Evolutionary conservation across 2,329 filamentous ascomycete genomes (phyloP), one percentile per base, ranked within the genome.

Genomic region (Seiridium unicorne): DNA sequence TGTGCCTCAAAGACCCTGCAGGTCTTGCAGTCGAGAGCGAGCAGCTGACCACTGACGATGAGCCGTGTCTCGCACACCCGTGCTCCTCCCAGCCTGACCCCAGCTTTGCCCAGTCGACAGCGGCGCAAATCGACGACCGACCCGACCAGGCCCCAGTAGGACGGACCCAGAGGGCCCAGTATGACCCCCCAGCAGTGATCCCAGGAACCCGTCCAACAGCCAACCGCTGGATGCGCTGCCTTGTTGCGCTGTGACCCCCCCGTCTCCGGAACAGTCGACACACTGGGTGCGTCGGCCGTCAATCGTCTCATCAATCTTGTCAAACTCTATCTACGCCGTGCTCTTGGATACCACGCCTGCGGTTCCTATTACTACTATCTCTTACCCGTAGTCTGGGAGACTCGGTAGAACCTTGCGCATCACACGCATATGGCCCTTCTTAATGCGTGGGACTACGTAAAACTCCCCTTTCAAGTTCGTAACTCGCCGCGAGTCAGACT

Each of bases 1-100:
- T 51, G 49, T 51, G 49, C 49, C 49, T 51, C 49, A 51, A 51
- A 51, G 49, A 51, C 49, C 49, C 49, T 51, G 49, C 49, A 51
- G 49, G 31, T 36, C 49, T 51, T 51, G 49, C 49, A 51, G 49
- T 51, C 34, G 51, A 42, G 34, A 31, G 51, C 51, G 36, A 36
- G 35, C 51, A 42, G 36, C 36, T 55, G 51, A 55, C 51, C 51
- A 55, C 36, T 55, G 51, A 55, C 51, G 36, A 38, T 38, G 51
- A 55, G 51, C 51, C 51, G 36, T 55, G 51, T 44, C 51, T 44
- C 47, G 47, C 47, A 49, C 47, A 49, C 34, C 47, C 10, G 18
- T 35, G 35, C 36, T 51, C 40, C 51, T 40, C 36, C 18, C 51
- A 55, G 38, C 51, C 51, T 38, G 51, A 44, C 51, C 51, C 51